A percentile compares a stretch with the other conserved stretches of the same genome.
phyloP scores from a whole-genome alignment of 2,329 filamentous ascomycete genomes.

The Colletotrichum zoysiae region DNA sequence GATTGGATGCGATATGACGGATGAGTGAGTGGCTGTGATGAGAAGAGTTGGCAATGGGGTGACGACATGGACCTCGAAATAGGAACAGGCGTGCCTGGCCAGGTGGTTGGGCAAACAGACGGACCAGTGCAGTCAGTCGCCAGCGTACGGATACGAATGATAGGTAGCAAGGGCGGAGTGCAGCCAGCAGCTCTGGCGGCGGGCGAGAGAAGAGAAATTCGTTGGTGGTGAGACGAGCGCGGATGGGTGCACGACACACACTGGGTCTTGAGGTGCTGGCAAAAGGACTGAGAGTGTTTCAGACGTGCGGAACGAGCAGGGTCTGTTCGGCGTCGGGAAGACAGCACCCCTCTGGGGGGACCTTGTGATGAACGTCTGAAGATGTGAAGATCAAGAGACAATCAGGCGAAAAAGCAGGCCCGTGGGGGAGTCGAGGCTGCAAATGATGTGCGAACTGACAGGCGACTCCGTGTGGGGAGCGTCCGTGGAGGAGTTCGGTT shows the following conservation, averaged over 20 bases:
- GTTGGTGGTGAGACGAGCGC: slow-evolving; percentile 32
- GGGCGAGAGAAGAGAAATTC: slow-evolving; percentile 28
- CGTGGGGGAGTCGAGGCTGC: slow-evolving; percentile 15
- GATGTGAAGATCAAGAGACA: slow-evolving; percentile 44
- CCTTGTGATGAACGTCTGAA: slow-evolving; percentile 41
- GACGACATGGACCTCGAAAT: slow-evolving; percentile 32
- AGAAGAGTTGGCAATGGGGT: slow-evolving; percentile 13
- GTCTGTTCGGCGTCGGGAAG: slow-evolving; percentile 41
- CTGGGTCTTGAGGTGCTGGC: slow-evolving; percentile 36
- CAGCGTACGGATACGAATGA: slow-evolving; percentile 1
- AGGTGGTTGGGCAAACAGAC: slow-evolving; percentile 17
- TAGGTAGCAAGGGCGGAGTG: slow-evolving; percentile 10
- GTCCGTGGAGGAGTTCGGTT: slow-evolving; percentile 22
- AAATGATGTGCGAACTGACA: slow-evolving; percentile 42
- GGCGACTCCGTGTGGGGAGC: slow-evolving; percentile 33
- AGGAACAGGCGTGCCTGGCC: slow-evolving; percentile 13
- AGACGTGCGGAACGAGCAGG: slow-evolving; percentile 51
- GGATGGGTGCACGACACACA: slow-evolving; percentile 40
- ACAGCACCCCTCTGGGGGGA: slow-evolving; percentile 33
- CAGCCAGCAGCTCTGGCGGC: slow-evolving; percentile 33
- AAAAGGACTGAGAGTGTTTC: slow-evolving; percentile 53
- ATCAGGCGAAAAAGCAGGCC: slow-evolving; percentile 42
- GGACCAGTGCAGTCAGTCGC: slow-evolving; percentile 15
- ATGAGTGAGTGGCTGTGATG: slow-evolving; percentile 13
- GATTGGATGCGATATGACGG: slow-evolving; percentile 6